Conservation (phyloP, 306 rosid genomes). For the Trifolium repens region DNA sequence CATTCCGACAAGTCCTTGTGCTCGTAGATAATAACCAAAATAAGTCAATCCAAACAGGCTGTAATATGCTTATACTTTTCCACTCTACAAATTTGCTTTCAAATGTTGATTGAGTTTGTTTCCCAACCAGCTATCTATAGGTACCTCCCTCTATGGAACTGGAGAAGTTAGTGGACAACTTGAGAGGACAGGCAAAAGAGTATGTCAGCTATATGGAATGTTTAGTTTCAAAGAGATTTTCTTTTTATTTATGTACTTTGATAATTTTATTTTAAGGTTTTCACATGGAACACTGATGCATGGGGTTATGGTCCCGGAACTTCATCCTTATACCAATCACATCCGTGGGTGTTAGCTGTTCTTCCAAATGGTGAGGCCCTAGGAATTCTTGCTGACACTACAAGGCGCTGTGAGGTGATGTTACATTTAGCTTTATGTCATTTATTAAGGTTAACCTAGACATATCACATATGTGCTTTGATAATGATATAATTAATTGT, state of each 20-base stretch:
- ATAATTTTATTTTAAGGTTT: slow-evolving; percentile 55
- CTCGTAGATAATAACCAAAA: background rate
- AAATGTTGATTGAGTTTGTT: slow-evolving; percentile 39
- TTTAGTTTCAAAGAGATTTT: slow-evolving; percentile 8
- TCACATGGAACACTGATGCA: slow-evolving; percentile 89
- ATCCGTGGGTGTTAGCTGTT: slow-evolving; percentile 96
- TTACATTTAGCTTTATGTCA: slow-evolving; percentile 32
- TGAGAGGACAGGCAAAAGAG: slow-evolving; percentile 89
- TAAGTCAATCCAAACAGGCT: background rate
- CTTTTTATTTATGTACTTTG: slow-evolving; percentile 18
- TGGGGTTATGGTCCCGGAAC: slow-evolving; percentile 88
- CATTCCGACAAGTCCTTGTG: background rate
- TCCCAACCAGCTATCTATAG: slow-evolving; percentile 66
- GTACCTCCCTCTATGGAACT: slow-evolving; percentile 86
- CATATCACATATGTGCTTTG: slow-evolving; percentile 12
- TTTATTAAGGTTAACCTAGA: slow-evolving; percentile 37
- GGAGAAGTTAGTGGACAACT: slow-evolving; percentile 94
- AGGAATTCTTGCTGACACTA: slow-evolving; percentile 92
- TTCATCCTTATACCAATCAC: slow-evolving; percentile 88
- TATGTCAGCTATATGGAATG: slow-evolving; percentile 42
- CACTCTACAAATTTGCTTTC: background rate
- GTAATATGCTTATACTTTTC: background rate
- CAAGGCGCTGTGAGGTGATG: slow-evolving; percentile 88
- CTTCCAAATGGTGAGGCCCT: slow-evolving; percentile 88
- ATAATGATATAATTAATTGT: slow-evolving; percentile 27